A percentile compares a stretch with the other conserved stretches of the same genome.
Evolutionary conservation across 768 basidiomycete species (phyloP).

Genomic region (Agaricus blazei): DNA sequence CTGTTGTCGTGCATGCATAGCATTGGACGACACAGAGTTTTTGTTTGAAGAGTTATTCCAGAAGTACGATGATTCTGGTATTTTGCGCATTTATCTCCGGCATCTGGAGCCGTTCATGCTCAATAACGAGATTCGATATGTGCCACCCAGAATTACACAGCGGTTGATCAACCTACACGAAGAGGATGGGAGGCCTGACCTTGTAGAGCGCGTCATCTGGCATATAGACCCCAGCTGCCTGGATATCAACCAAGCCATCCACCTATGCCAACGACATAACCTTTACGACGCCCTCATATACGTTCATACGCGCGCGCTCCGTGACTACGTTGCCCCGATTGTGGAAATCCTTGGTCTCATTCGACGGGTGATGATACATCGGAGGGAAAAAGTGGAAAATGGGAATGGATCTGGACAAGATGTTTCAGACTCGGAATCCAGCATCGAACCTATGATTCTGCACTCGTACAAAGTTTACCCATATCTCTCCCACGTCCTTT

Average conservation of each 20-base stretch:
- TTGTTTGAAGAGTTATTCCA: constrained; percentile 94
- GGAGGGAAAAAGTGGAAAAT: constrained; percentile 30
- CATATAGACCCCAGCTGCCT: constrained; percentile 88
- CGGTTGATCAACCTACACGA: constrained; percentile 76
- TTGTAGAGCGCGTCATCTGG: constrained; percentile 90
- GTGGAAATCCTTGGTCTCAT: constrained; percentile 81
- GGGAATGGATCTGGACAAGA: constrained; percentile 19
- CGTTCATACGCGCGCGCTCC: constrained; percentile 84
- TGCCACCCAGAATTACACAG: constrained; percentile 89
- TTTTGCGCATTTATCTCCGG: constrained; percentile 75
- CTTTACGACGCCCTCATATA: constrained; percentile 95
- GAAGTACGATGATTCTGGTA: constrained; percentile 79
- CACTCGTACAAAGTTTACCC: constrained; percentile 91
- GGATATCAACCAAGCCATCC: constrained; percentile 91
- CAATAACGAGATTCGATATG: constrained; percentile 58
- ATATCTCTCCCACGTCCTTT: constrained; percentile 76
- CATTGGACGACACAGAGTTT: constrained; percentile 78
- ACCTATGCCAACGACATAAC: constrained; percentile 73
- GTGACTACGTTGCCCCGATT: constrained; percentile 85
- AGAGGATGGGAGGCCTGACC: constrained; percentile 60
- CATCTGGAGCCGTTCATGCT: constrained; percentile 83
- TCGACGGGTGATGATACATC: constrained; percentile 55
- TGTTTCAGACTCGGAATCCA: constrained; percentile 23
- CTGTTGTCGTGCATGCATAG: constrained; percentile 74
- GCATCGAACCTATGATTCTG: constrained; percentile 52